These are phyloP conservation scores for Eurotiales sp. DNA, from an alignment of 2,329 filamentous ascomycete genomes.

Conservation along the genomic window DNA sequence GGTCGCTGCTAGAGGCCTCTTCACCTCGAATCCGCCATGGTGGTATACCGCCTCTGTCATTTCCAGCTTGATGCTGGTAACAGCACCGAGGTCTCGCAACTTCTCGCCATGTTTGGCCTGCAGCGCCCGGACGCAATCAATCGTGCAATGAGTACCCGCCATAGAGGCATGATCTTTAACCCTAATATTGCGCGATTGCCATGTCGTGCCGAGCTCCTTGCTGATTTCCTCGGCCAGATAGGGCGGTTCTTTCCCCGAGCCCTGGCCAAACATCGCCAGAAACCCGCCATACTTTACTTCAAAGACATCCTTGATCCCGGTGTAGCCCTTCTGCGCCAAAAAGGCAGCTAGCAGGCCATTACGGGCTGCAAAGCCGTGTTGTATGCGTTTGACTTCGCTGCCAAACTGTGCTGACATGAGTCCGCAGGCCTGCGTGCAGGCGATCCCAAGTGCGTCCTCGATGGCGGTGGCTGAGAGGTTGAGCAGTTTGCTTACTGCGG, in stretches of 20 bases:
- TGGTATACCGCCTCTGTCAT: conserved; percentile 23
- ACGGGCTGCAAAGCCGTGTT: conserved; percentile 45
- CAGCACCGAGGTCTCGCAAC: conserved; percentile 17
- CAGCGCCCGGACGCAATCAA: conserved; percentile 33
- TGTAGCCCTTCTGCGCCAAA: conserved; percentile 37
- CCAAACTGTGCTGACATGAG: conserved; percentile 44
- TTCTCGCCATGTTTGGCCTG: conserved; percentile 26
- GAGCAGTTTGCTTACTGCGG: conserved; percentile 30
- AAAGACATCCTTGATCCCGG: conserved; percentile 41
- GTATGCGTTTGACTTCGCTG: conserved; percentile 44
- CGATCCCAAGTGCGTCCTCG: conserved; percentile 39
- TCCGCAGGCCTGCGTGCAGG: conserved; percentile 35
- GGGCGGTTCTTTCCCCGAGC: conserved; percentile 24
- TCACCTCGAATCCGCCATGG: conserved; percentile 36
- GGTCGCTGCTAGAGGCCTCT: conserved; percentile 31
- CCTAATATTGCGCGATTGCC: conserved; percentile 33
- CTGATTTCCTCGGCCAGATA: conserved; percentile 26
- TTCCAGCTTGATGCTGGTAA: conserved; percentile 5
- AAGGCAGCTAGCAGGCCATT: conserved; percentile 42
- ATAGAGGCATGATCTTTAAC: conserved; percentile 39
- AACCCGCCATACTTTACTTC: conserved; percentile 44
- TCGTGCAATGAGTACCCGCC: conserved; percentile 33
- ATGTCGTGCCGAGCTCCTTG: conserved; percentile 32
- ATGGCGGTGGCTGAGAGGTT: conserved; percentile 23
- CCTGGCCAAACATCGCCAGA: conserved; percentile 36